These are phyloP conservation scores for Cadophora malorum DNA, from an alignment of 2,329 filamentous ascomycete genomes.

Conservation along the genomic window DNA sequence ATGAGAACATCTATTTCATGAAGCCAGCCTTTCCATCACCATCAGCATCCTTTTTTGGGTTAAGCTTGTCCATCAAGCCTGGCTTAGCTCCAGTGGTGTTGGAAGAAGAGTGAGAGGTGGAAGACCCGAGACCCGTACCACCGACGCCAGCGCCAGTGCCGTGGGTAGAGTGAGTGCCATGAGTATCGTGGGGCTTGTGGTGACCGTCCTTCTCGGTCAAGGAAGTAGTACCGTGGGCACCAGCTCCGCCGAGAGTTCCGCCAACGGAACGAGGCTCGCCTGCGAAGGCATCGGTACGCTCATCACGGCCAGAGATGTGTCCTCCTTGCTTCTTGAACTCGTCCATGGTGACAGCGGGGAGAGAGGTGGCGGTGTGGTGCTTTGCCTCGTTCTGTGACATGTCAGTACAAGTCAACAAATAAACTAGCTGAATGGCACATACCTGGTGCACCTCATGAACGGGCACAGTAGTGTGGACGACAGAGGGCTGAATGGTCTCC, in stretches of 20 bases:
- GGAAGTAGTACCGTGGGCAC: conserved; percentile 40
- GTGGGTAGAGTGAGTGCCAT: conserved; percentile 10
- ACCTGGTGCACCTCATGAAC: conserved; percentile 72
- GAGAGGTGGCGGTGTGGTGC: conserved; percentile 67
- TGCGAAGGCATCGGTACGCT: conserved; percentile 64
- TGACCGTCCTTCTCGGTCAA: conserved; percentile 39
- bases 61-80: conserved; percentile 58
- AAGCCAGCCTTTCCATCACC: conserved; percentile 57
- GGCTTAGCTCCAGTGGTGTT: conserved; percentile 49
- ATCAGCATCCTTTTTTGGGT: conserved; percentile 59
- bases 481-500: conserved; percentile 69
- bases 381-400: conserved; percentile 61
- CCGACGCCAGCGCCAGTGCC: conserved; percentile 13
- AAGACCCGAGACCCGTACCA: conserved; percentile 21
- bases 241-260: conserved; percentile 40
- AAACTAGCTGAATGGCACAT: background rate
- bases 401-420: background rate
- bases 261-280: conserved; percentile 62
- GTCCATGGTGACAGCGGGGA: conserved; percentile 67
- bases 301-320: conserved; percentile 57
- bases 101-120: conserved; percentile 23
- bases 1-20: conserved; percentile 25
- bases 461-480: conserved; percentile 75
- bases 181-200: conserved; percentile 16
- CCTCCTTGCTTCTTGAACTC: conserved; percentile 67